phyloP scores from a whole-genome alignment of 2,329 filamentous ascomycete genomes.

The Aspergillus uvarum region DNA sequence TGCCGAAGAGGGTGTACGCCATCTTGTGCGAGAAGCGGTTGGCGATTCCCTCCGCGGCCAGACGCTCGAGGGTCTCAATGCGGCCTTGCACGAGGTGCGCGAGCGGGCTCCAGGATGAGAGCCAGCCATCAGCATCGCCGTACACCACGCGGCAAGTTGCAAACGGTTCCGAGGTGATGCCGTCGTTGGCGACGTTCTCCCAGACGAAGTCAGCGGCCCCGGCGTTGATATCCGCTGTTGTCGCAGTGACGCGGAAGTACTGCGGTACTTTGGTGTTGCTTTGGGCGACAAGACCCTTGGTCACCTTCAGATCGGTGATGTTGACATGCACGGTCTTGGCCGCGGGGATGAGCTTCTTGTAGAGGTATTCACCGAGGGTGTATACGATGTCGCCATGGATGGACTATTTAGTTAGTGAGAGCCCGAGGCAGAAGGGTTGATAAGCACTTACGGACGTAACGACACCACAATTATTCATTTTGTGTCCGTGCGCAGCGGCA shows the following conservation, averaged over 20 bases:
- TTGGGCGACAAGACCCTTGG: constrained; percentile 58
- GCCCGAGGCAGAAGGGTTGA: neutral
- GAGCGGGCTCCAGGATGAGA: constrained; percentile 19
- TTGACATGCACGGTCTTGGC: constrained; percentile 33
- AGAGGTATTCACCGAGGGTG: constrained; percentile 27
- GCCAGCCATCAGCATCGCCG: constrained; percentile 18
- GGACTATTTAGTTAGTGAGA: constrained; percentile 12
- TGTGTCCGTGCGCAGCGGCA: constrained; percentile 44
- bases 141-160: constrained; percentile 18
- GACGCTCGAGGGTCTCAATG: constrained; percentile 24
- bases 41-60: constrained; percentile 28
- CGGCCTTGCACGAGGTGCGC: constrained; percentile 25
- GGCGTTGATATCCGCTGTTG: constrained; percentile 6
- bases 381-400: constrained; percentile 29
- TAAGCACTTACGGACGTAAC: constrained; percentile 44
- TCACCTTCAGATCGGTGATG: constrained; percentile 41
- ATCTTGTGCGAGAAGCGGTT: constrained; percentile 32
- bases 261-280: constrained; percentile 10
- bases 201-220: constrained; percentile 3
- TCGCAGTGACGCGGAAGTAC: constrained; percentile 6
- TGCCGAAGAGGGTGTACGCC: constrained; percentile 36
- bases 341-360: constrained; percentile 13
- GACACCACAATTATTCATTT: constrained; percentile 46
- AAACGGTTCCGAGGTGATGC: constrained; percentile 10
- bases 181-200: constrained; percentile 8